Conservation (phyloP, 441 rosid species). For the Capsella rubella region DNA sequence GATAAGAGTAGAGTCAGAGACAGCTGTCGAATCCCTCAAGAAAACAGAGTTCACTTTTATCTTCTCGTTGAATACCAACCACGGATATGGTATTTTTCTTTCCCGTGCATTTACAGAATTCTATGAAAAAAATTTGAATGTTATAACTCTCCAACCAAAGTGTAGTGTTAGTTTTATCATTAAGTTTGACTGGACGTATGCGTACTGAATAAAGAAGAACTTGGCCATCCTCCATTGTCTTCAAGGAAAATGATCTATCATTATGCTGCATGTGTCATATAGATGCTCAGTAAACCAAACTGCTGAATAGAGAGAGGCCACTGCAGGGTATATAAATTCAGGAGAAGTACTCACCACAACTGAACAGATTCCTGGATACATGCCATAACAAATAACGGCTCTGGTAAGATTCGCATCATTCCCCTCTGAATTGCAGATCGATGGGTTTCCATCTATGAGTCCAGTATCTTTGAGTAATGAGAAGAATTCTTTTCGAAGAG, state of each 20-base stretch:
- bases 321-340: slow-evolving; percentile 1
- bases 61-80: slow-evolving; percentile 97
- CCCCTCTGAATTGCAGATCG: slow-evolving; percentile 60
- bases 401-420: slow-evolving; percentile 66
- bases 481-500: slow-evolving; percentile 82
- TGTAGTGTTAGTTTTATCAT: slow-evolving; percentile 11
- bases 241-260: slow-evolving; percentile 78
- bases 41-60: slow-evolving; percentile 91
- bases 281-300: slow-evolving; percentile 26
- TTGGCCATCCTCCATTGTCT: slow-evolving; percentile 96
- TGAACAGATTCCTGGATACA: slow-evolving; percentile 87
- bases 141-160: slow-evolving; percentile 27
- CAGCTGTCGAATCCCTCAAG: slow-evolving; percentile 93
- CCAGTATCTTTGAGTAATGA: slow-evolving; percentile 80
- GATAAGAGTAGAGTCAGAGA: slow-evolving; percentile 84
- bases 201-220: slow-evolving; percentile 86
- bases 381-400: slow-evolving; percentile 85
- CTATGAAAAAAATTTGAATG: slow-evolving; percentile 44
- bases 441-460: slow-evolving; percentile 64
- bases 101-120: slow-evolving; percentile 90
- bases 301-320: slow-evolving; percentile 15
- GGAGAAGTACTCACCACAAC: slow-evolving; percentile 69
- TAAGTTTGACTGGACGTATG: slow-evolving; percentile 21
- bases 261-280: slow-evolving; percentile 59
- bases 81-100: slow-evolving; percentile 79